phyloP scores from a whole-genome alignment of 176 grass and related monocot genomes.

The Aegilops umbellulata region DNA sequence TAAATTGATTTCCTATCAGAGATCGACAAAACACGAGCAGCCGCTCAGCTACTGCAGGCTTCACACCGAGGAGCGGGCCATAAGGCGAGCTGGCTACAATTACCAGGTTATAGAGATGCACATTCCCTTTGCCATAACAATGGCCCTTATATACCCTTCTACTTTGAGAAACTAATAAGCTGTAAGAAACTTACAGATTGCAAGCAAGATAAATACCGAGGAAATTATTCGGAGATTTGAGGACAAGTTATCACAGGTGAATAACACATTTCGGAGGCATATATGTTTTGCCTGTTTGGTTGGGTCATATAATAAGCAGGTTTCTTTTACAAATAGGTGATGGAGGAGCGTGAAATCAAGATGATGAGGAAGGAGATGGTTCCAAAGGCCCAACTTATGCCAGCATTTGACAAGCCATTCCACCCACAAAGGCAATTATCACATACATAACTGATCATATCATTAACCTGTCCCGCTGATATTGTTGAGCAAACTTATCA shows the following conservation, averaged over 20 bases:
- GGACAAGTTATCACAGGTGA: conserved; percentile 67
- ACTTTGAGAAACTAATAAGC: not conserved
- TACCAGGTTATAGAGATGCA: conserved; percentile 47
- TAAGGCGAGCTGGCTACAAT: conserved; percentile 67
- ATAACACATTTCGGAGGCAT: not conserved
- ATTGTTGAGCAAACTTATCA: conserved; percentile 23
- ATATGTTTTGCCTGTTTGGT: not conserved
- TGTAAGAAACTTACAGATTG: conserved; percentile 41
- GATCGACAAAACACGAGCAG: conserved; percentile 41
- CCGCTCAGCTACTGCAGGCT: conserved; percentile 58
- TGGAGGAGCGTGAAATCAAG: conserved; percentile 93
- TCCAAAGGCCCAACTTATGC: conserved; percentile 95
- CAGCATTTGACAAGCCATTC: conserved; percentile 88
- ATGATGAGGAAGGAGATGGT: conserved; percentile 97
- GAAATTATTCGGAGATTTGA: conserved; percentile 88
- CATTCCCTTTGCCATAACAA: not conserved
- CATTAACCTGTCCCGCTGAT: not conserved
- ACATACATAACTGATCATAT: conserved; percentile 18
- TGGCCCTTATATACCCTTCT: not conserved
- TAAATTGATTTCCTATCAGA: conserved; percentile 5
- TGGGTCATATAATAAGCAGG: not conserved
- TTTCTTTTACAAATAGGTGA: conserved; percentile 26
- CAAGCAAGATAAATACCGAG: conserved; percentile 84
- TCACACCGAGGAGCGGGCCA: conserved; percentile 81
- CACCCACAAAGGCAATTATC: conserved; percentile 72